These are phyloP conservation scores for Nepenthes alata DNA, from an alignment of 179 eudicot species.

Conservation along the genomic window DNA sequence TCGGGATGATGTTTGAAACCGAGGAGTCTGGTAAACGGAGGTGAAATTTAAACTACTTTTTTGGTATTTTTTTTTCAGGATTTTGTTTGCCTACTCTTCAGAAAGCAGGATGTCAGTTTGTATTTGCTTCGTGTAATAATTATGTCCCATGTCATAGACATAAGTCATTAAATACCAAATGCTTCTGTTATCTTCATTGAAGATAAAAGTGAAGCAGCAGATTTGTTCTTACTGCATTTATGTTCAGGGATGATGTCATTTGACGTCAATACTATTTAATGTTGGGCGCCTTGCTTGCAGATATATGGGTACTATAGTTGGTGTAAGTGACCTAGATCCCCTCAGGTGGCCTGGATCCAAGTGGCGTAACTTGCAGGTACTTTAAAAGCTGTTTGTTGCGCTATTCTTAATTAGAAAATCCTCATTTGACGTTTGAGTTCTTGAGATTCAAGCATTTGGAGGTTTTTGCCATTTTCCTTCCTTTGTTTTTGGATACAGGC, in stretches of 20 bases:
- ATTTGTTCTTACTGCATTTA: not conserved
- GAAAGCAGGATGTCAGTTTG: too few relatives aligned
- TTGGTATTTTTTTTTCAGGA: too few relatives aligned
- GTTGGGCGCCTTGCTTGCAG: constrained; percentile 22
- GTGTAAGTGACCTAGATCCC: constrained; percentile 79
- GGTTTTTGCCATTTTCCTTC: not conserved
- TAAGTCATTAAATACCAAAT: not conserved
- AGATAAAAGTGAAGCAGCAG: too few relatives aligned
- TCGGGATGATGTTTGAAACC: constrained; percentile 98
- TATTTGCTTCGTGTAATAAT: not conserved
- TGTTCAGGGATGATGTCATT: constrained; percentile 5
- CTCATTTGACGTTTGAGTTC: not conserved
- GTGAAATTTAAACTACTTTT: constrained; percentile 14
- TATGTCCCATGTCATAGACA: not conserved
- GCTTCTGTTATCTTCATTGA: too few relatives aligned
- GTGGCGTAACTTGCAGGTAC: constrained; percentile 90
- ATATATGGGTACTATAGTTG: constrained; percentile 85
- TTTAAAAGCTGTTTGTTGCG: not conserved
- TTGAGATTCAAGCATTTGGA: not conserved
- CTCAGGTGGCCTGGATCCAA: constrained; percentile 90
- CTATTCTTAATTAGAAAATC: not conserved
- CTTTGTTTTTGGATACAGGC: constrained; percentile 28
- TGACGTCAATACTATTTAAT: constrained; percentile 5
- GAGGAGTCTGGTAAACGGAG: constrained; percentile 90
- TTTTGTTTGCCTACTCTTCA: too few relatives aligned